phyloP scores from a whole-genome alignment of 1,139 yeast genomes.

The Hanseniaspora gamundiae region DNA sequence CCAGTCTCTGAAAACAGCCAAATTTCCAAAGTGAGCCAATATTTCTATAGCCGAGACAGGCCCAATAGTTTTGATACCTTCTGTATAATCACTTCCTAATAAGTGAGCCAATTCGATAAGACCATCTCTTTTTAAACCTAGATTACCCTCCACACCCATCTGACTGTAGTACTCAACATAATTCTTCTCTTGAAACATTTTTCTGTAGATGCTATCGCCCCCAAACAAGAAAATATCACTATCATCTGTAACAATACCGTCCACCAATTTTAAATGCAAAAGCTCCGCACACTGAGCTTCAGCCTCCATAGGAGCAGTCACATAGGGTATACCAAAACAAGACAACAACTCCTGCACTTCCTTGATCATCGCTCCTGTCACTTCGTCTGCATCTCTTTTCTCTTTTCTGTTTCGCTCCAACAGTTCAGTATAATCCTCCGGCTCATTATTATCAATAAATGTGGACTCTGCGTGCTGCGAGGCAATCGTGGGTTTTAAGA shows the following conservation, averaged over 20 bases:
- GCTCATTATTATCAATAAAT: conserved; percentile 22
- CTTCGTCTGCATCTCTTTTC: conserved; percentile 87
- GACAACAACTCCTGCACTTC: conserved; percentile 83
- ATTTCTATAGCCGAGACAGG: conserved; percentile 90
- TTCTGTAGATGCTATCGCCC: conserved; percentile 71
- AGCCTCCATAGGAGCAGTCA: conserved; percentile 97
- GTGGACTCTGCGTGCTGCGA: conserved; percentile 12
- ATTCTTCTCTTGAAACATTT: conserved; percentile 88
- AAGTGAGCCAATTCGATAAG: conserved; percentile 71
- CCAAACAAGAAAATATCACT: conserved; percentile 95
- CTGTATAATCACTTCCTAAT: conserved; percentile 89
- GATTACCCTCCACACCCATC: conserved; percentile 44
- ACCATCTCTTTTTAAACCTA: conserved; percentile 52
- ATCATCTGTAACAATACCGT: conserved; percentile 94
- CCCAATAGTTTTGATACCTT: conserved; percentile 83
- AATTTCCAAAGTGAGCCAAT: conserved; percentile 65
- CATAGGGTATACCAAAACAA: conserved; percentile 84
- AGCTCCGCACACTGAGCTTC: conserved; percentile 95
- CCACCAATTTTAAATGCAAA: conserved; percentile 55
- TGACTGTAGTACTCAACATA: conserved; percentile 77
- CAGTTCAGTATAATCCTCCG: conserved; percentile 20
- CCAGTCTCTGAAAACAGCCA: conserved; percentile 43
- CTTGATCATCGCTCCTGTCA: conserved; percentile 69
- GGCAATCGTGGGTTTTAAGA: conserved; percentile 37
- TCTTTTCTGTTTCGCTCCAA: conserved; percentile 42